phyloP scores from a whole-genome alignment of 495 filamentous ascomycete genomes.

The Neurospora cerealis region DNA sequence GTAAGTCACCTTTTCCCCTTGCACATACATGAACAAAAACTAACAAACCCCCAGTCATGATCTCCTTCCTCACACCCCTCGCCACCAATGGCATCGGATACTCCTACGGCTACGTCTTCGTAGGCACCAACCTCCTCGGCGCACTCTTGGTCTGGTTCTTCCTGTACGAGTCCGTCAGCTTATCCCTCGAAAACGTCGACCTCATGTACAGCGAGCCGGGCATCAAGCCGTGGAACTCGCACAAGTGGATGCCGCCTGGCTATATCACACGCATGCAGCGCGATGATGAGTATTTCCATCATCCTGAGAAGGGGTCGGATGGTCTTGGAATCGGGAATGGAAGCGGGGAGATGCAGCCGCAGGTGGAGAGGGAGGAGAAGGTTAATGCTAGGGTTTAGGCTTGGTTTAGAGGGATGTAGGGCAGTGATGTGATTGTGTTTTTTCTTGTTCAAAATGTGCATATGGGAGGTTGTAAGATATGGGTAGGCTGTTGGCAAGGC shows the following conservation, averaged over 20 bases:
- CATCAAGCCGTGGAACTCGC: conserved; percentile 57
- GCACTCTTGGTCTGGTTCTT: conserved; percentile 68
- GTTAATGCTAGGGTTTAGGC: background rate
- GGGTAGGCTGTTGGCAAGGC: background rate
- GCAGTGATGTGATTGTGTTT: no score
- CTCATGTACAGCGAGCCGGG: conserved; percentile 57
- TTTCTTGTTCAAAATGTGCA: background rate
- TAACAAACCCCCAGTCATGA: conserved; percentile 39
- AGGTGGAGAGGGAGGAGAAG: background rate
- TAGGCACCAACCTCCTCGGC: conserved; percentile 54
- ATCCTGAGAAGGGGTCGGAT: conserved; percentile 2
- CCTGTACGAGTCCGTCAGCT: conserved; percentile 58
- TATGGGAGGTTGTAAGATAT: background rate
- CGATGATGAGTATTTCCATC: conserved; percentile 12
- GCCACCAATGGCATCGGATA: conserved; percentile 60
- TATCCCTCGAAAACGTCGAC: conserved; percentile 64
- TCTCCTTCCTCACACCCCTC: conserved; percentile 77
- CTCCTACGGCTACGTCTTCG: conserved; percentile 74
- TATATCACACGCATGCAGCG: conserved; percentile 20
- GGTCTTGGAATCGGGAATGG: background rate
- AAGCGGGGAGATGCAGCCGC: background rate
- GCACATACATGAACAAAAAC: background rate
- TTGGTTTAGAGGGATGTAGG: background rate
- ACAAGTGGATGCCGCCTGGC: conserved; percentile 47
- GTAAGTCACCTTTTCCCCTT: conserved; percentile 8